Base-by-base conservation (phyloP, 345 rosid genomes). In the Camelina sativa region DNA sequence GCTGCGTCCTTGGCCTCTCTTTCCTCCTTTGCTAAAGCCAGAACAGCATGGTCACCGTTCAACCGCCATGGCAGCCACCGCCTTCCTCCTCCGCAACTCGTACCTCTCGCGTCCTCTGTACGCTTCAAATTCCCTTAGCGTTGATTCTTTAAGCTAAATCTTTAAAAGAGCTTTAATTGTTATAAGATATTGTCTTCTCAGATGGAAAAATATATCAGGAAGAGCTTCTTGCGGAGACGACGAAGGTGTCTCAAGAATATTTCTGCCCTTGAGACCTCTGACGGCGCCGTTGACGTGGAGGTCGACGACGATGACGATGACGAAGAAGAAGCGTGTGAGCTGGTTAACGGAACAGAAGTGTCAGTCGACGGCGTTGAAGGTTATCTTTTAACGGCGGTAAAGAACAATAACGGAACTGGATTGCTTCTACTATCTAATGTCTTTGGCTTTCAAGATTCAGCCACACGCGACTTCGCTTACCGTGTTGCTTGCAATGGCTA, bases 401-500 rank as follows among this genome's bases (percentile, higher is more conserved):
- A 93, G 69, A 93, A 93, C 59, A 93, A 91, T 51, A 93, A 91
- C 65, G 91, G 88, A 64, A 79, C 85, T 62, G 96, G 96, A 62
- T 65, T 89, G 32, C 80, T 89, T 75, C 84, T 91, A 44, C 79
- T 91, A 79, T 86, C 96, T 58, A 97, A 88, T 78, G 69, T 89
- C 66, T 91, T 86, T 46, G 96, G 98, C 35, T 89, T 86, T 61
- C 90, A 88, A 83, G 94, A 93, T 81, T 84, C 96, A 3, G 76
- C 91, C 60, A 93, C 91, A 1, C 85, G 91, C 58, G 92, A 93
- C 52, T 93, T 91, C 17, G 97, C 98, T 7, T 93, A 93, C 59
- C 89, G 96, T 2, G 82, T 93, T 23, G 97, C 97, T 50, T 93
- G 96, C 84, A 88, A 84, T 74, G 96, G 96, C 60, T 92, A 84